Percentiles rank a stretch among this genome's conserved stretches.
These are phyloP conservation scores for Kwoniella mangroviensis DNA, from an alignment of 768 basidiomycete species.

Conservation along the genomic window DNA sequence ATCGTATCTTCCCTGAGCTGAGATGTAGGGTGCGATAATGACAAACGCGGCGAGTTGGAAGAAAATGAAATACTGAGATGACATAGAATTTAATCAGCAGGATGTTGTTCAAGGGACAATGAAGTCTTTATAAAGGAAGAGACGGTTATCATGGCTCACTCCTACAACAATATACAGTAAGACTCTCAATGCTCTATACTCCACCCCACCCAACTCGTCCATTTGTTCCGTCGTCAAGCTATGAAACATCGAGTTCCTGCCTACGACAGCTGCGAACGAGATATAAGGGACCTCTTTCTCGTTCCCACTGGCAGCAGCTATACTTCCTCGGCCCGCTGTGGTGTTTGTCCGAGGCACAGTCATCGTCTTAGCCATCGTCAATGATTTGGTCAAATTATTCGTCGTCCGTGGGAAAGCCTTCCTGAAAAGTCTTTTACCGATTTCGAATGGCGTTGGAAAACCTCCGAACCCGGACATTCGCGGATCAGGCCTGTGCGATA, in stretches of 20 bases:
- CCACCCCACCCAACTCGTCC: constrained; percentile 91
- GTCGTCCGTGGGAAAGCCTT: constrained; percentile 70
- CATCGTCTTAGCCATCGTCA: constrained; percentile 69
- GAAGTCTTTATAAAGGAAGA: too few relatives aligned
- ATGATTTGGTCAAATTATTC: constrained; percentile 67
- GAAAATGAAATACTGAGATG: constrained; percentile 80
- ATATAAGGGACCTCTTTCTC: constrained; percentile 72
- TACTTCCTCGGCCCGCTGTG: constrained; percentile 53
- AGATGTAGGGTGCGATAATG: constrained; percentile 80
- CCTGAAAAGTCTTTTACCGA: constrained; percentile 62
- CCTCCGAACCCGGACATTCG: constrained; percentile 56
- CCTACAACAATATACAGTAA: constrained; percentile 77
- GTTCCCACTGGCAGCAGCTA: constrained; percentile 55
- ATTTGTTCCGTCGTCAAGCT: constrained; percentile 75
- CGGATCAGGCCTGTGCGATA: constrained; percentile 30
- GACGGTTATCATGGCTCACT: constrained; percentile 64
- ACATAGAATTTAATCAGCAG: too few relatives aligned
- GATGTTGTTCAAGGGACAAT: too few relatives aligned
- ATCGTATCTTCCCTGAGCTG: constrained; percentile 65
- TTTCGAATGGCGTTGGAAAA: constrained; percentile 56
- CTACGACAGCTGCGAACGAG: constrained; percentile 81
- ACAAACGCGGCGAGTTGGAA: constrained; percentile 72
- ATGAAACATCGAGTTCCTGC: constrained; percentile 69
- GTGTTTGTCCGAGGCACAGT: constrained; percentile 60
- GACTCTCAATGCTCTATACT: constrained; percentile 81